Evolutionary conservation across 208 protist genomes (phyloP), one percentile per base, ranked within the genome.

Genomic region (Leishmania braziliensis): DNA sequence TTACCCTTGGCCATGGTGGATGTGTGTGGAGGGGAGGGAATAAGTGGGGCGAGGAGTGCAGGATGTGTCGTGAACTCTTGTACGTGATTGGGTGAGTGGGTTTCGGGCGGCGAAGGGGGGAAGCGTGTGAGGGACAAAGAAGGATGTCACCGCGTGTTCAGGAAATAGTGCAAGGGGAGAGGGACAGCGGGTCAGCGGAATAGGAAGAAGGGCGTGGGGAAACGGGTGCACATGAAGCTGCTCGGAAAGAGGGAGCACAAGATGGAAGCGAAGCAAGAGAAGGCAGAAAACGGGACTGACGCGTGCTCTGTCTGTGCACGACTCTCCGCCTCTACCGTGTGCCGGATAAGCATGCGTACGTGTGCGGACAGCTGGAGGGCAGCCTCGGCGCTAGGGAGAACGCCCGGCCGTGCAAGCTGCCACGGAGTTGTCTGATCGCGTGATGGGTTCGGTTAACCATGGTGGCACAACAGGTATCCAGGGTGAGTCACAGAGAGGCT

Each of bases 1-100:
- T 95, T 95, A 69, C 92, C 92, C 84, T 95, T 93, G 86, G 90
- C 89, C 92, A 95, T 93, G 51, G 53, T 89, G 36, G 36, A 39
- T 39, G 36, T 39, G 36, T 39, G 36, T 2, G 1, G 0, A 39
- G 36, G 36, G 43, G 43, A 46, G 43, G 43, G 43, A 29, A n/a
- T 23, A 26, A n/a, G 60, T 65, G 60, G 26, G 1, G 26, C 60
- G 60, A 65, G 60, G 60, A 65, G 23, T 23, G 60, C 60, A 10
- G 26, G 29, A 29, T 29, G 60, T 3, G 29, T 26, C 20, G 60
- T 26, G 20, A 10, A 33, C 23, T 65, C 16, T 65, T 65, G 60
- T 36, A 36, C 12, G 12, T 62, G 56, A n/a, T 16, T 12, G 23
- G 56, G 23, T n/a, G 18, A 62, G 56, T 62, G 56, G 23, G 2